Base-by-base conservation (phyloP, 352 stramenopile species). In the Phytophthora niederhauseri region DNA sequence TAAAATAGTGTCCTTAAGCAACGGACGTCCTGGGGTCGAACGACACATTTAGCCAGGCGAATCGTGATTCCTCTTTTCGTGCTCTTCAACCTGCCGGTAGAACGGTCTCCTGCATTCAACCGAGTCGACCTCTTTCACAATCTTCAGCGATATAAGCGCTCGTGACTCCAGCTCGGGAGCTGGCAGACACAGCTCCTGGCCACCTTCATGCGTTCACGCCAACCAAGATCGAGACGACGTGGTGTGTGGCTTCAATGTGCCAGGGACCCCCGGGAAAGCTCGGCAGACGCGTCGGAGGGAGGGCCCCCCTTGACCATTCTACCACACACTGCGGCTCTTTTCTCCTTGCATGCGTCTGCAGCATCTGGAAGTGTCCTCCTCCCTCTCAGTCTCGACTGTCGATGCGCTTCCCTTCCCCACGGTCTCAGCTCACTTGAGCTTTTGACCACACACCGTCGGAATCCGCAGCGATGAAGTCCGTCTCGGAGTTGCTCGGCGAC, bases 401-500 rank as follows among this genome's bases (percentile, higher is more conserved):
- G 15, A 22, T 20, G 7, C 36, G 14, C 36, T 45, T 45, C 36
- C 14, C 34, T 41, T 48, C 12, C 12, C 3, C 43, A 49, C 43
- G 26, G 50, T 46, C 36, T 48, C 61, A 68, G 46, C 22, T 48
- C 61, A 68, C 56, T 65, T 34, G 46, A 57, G 57, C 28, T 58
- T 46, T 64, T 58, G 30, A 50, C 6, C 48, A 22, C 61, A 54
- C 0, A 34, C 60, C 50, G 24, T 49, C 50, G 26, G 60, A 60
- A 67, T 46, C 41, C 30, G 22, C 24, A 51, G 54, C 26, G 3
- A 64, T 76, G 69, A 76, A 70, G 31, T 60, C 59, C 19, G 57
- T 72, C 6, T 72, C 57, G 30, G 55, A 70, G 24, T 45, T 73
- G 4, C 57, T 76, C 28, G 45, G 64, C 14, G 52, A 70, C 28